Percentiles rank a stretch among this genome's conserved stretches.
phyloP scores from a whole-genome alignment of 805 yeast species.

The Middelhovenomyces tepae region DNA sequence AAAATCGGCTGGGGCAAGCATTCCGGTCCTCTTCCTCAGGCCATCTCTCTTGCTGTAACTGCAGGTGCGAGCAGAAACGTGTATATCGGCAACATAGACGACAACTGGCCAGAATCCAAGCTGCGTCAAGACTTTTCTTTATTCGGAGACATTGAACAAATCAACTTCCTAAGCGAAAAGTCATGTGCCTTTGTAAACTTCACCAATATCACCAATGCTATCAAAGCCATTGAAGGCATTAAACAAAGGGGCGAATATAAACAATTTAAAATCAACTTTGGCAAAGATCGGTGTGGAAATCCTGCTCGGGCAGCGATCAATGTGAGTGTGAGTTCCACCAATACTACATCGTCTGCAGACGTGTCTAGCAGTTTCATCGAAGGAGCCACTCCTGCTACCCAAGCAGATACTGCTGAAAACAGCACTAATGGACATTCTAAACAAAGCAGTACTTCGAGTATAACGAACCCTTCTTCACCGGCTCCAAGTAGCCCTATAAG shows the following conservation, averaged over 20 bases:
- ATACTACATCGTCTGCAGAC: conserved; percentile 1
- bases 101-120: conserved; percentile 39
- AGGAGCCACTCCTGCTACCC: background rate
- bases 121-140: conserved; percentile 65
- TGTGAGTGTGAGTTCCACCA: conserved; percentile 31
- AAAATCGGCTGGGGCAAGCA: conserved; percentile 98
- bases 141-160: conserved; percentile 93
- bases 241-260: conserved; percentile 56
- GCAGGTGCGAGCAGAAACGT: conserved; percentile 93
- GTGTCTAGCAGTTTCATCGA: background rate
- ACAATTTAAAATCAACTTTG: conserved; percentile 75
- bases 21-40: conserved; percentile 83
- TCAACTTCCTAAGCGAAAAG: conserved; percentile 74
- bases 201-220: conserved; percentile 84
- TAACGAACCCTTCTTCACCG: too few species aligned
- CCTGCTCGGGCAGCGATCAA: conserved; percentile 80
- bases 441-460: too few species aligned
- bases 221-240: conserved; percentile 86
- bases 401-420: conserved; percentile 3
- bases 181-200: conserved; percentile 89
- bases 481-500: too few species aligned
- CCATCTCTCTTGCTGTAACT: conserved; percentile 79
- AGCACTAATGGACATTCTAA: too few species aligned
- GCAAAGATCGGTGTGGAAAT: conserved; percentile 93
- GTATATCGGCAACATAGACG: conserved; percentile 67